phyloP scores from a whole-genome alignment of 306 rosid genomes.

The Fragaria nilgerrensis region DNA sequence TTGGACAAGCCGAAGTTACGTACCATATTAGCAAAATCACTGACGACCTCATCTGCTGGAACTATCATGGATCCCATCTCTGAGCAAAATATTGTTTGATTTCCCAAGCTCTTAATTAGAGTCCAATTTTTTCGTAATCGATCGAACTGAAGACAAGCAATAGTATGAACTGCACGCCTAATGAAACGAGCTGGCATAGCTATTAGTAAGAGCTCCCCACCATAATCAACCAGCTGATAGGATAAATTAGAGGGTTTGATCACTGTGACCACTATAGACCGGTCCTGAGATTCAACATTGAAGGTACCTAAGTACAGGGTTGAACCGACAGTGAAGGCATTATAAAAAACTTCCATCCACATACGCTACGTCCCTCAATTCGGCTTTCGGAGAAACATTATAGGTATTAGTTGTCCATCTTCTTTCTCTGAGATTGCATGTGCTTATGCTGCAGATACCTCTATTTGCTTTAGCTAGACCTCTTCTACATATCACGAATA shows the following conservation, averaged over 20 bases:
- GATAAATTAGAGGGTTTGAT: too few relatives aligned
- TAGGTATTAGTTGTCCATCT: neutral
- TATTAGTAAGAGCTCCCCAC: neutral
- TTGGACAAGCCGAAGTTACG: too few relatives aligned
- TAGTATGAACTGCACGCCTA: too few relatives aligned
- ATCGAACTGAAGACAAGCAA: neutral
- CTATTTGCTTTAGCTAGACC: neutral
- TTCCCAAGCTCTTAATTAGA: neutral
- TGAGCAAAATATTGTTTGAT: neutral
- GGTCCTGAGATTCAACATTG: neutral
- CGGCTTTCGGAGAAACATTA: neutral
- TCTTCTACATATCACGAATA: neutral
- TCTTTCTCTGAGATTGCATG: neutral
- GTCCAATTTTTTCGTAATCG: neutral
- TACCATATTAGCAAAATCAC: too few relatives aligned
- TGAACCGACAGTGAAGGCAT: neutral
- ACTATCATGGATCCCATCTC: too few relatives aligned
- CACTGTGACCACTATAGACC: neutral
- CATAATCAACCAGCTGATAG: neutral
- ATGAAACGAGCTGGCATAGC: too few relatives aligned
- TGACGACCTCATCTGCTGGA: too few relatives aligned
- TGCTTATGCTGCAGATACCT: neutral
- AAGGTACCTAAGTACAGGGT: neutral
- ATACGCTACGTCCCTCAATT: neutral
- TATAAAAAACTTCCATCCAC: neutral